These are phyloP conservation scores for Neospermospora avenae DNA, from an alignment of 2,329 filamentous ascomycete species.

Conservation along the genomic window DNA sequence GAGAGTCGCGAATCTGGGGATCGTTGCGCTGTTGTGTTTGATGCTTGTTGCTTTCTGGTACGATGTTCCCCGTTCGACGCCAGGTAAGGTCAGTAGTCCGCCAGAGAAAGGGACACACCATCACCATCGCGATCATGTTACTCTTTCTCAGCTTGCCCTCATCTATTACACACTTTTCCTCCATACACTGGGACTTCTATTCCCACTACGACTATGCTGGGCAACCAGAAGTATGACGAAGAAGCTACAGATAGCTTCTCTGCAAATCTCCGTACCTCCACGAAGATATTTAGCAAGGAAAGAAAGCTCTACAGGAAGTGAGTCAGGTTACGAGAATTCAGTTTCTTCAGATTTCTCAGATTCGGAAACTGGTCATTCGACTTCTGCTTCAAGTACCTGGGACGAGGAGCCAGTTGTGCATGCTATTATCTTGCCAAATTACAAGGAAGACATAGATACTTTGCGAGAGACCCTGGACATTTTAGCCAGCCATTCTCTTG, in stretches of 20 bases:
- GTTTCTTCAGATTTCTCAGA: conserved; percentile 46
- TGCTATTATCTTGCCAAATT: conserved; percentile 69
- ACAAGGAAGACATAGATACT: conserved; percentile 69
- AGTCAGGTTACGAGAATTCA: conserved; percentile 35
- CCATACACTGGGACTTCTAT: conserved; percentile 60
- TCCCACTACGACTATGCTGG: conserved; percentile 61
- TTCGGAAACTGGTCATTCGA: conserved; percentile 9
- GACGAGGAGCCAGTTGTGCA: conserved; percentile 50
- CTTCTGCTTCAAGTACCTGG: conserved; percentile 36
- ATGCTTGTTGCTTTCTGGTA: conserved; percentile 17
- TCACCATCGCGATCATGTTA: conserved; percentile 5
- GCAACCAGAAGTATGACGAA: conserved; percentile 56
- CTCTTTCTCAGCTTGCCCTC: conserved; percentile 40
- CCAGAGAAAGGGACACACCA: background rate
- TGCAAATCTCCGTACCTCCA: background rate
- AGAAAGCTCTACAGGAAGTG: background rate
- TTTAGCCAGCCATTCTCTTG: conserved; percentile 63
- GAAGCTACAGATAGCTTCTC: conserved; percentile 38
- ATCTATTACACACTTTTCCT: conserved; percentile 64
- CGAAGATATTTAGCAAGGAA: background rate
- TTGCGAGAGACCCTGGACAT: conserved; percentile 67
- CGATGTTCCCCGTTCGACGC: conserved; percentile 2
- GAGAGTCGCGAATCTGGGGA: conserved; percentile 16
- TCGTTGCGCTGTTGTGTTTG: conserved; percentile 15
- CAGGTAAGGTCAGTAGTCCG: background rate